A percentile compares a stretch with the other conserved stretches of the same genome.
These are phyloP conservation scores for Nicotiana obtusifolia DNA, from an alignment of 257 asterid species.

Conservation along the genomic window DNA sequence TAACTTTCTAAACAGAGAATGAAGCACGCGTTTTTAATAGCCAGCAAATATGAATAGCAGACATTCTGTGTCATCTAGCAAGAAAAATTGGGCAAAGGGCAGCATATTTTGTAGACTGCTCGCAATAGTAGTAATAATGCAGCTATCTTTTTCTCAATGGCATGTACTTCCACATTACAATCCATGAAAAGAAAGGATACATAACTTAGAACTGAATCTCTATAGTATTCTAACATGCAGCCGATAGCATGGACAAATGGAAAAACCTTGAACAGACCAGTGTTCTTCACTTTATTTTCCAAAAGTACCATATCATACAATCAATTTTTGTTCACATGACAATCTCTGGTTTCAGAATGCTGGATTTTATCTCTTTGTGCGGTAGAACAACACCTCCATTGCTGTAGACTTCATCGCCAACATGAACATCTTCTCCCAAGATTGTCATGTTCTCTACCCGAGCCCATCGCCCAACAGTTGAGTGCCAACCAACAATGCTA, in stretches of 20 bases:
- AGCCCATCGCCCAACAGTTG: conserved; percentile 90
- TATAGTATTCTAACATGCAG: too few relatives aligned
- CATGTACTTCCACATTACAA: too few relatives aligned
- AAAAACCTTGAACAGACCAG: too few relatives aligned
- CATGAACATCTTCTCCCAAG: conserved; percentile 84
- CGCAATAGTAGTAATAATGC: too few relatives aligned
- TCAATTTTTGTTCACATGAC: conserved; percentile 45
- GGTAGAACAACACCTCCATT: conserved; percentile 86
- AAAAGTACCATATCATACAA: neutral
- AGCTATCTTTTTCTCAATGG: too few relatives aligned
- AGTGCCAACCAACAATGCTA: conserved; percentile 93
- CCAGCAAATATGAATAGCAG: too few relatives aligned
- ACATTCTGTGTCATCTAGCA: neutral
- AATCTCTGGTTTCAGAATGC: conserved; percentile 78
- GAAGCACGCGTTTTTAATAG: neutral
- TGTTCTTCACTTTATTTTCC: neutral
- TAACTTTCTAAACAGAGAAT: neutral
- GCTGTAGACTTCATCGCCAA: conserved; percentile 75
- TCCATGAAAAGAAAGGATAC: too few relatives aligned
- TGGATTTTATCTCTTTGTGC: conserved; percentile 83
- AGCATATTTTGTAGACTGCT: too few relatives aligned
- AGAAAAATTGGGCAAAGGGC: neutral
- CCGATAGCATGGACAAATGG: too few relatives aligned
- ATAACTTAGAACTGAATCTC: too few relatives aligned
- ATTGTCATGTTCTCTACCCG: conserved; percentile 94